These are phyloP conservation scores for Trametes versicolor DNA, from an alignment of 1,284 basidiomycete species.

Conservation along the genomic window DNA sequence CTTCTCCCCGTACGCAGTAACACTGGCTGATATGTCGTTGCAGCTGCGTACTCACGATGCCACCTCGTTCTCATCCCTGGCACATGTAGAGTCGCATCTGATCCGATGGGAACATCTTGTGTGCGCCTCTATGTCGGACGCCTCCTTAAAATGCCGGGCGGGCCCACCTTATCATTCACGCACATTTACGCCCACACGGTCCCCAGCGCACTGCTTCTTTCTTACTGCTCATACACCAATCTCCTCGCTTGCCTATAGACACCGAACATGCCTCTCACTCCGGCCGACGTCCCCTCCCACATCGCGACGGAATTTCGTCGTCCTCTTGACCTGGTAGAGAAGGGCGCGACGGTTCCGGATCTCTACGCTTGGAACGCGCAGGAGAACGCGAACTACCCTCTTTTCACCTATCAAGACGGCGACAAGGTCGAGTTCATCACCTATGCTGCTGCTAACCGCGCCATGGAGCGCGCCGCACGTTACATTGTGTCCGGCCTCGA, in stretches of 20 bases:
- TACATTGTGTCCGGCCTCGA: conserved; percentile 22
- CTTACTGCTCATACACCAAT: background rate
- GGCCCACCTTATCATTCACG: background rate
- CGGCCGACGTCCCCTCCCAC: conserved; percentile 27
- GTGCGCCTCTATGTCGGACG: background rate
- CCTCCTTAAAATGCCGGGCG: background rate
- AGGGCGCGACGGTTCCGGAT: conserved; percentile 12
- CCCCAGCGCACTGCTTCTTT: conserved; percentile 7
- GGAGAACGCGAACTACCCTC: conserved; percentile 30
- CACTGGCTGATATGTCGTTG: background rate
- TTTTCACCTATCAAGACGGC: conserved; percentile 33
- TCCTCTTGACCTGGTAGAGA: conserved; percentile 15
- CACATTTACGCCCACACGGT: conserved; percentile 5
- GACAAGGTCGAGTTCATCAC: conserved; percentile 27
- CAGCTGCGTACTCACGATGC: background rate
- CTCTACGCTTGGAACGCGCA: conserved; percentile 29
- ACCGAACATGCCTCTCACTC: conserved; percentile 22
- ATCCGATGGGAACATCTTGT: conserved; percentile 16
- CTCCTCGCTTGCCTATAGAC: background rate
- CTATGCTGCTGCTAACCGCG: conserved; percentile 21
- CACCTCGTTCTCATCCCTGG: background rate
- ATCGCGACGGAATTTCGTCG: conserved; percentile 22
- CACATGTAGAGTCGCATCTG: background rate
- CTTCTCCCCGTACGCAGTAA: background rate
- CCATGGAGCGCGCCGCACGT: conserved; percentile 32